Base-by-base conservation (phyloP, 2,329 filamentous ascomycete species). In the Mycosphaerella sp. region DNA sequence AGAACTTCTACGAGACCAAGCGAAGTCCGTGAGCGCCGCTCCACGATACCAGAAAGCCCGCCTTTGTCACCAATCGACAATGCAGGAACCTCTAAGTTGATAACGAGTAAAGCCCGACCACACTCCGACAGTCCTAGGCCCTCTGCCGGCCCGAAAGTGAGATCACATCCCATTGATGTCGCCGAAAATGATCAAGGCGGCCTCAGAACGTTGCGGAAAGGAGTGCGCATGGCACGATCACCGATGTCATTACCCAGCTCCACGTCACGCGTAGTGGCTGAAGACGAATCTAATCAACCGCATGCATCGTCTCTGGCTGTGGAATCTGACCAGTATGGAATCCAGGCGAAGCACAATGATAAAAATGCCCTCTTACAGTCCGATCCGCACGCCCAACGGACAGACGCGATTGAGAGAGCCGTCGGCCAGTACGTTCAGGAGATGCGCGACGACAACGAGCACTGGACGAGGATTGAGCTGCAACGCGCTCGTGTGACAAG, bases 361-460 rank as follows among this genome's bases (percentile, higher is more conserved):
- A 5, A 4, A 4, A 8, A 34, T 12, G 1, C 4, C 13, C 30
- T 34, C 10, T n/a, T 34, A 8, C 30, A 34, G 13, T 10, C 30
- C 30, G 30, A 32, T 32, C 4, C 30, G 30, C 30, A 10, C 9
- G 30, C 30, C 30, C 30, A 32, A 32, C 30, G 9, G 4, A 32
- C 30, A n/a, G 21, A 54, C 16, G 54, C 56, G 9, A 54, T 65
- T 1, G 62, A 64, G 48, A 52, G 44, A 16, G 50, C 59, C 1
- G 52, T 64, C 4, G 57, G 59, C 3, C 58, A 59, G 32, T 56
- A 59, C 30, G 28, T 63, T n/a, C 56, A 63, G 37, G 61, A 66
- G 49, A 42, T 62, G 27, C 57, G 57, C 5, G 50, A 44, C 9
- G 64, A 66, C 43, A 64, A 61, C 17, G 63, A 64, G 35, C 56